Conservation (phyloP, 495 filamentous ascomycete species). For the Rhizodiscina lignyota region DNA sequence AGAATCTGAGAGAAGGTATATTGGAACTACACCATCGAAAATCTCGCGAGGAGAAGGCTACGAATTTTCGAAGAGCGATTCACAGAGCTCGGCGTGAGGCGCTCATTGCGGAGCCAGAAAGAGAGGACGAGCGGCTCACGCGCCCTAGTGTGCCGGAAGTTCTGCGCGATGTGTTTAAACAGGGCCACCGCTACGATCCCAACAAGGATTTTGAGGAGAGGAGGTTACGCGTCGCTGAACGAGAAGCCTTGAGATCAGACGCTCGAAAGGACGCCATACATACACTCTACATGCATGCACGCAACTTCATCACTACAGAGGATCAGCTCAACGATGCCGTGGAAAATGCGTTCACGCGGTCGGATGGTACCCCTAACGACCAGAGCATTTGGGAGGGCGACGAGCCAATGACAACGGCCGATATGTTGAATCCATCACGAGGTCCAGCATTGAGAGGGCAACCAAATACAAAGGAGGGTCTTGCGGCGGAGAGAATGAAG, state of each 20-base stretch:
- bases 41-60: constrained; percentile 20
- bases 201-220: constrained; percentile 16
- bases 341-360: constrained; percentile 41
- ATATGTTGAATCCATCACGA: constrained; percentile 19
- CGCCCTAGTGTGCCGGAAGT: constrained; percentile 27
- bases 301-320: constrained; percentile 47
- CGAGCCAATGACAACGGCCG: constrained; percentile 32
- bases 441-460: no score
- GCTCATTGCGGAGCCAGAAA: constrained; percentile 31
- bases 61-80: constrained; percentile 20
- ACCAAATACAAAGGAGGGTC: no score
- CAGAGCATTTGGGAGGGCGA: constrained; percentile 43
- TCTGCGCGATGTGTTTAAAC: constrained; percentile 24
- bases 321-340: constrained; percentile 42
- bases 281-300: constrained; percentile 46
- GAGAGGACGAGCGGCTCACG: constrained; percentile 47
- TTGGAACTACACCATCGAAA: constrained; percentile 40
- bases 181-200: no score
- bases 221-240: no score
- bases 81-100: constrained; percentile 27
- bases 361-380: constrained; percentile 31
- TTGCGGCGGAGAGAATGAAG: constrained; percentile 39
- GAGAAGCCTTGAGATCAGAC: constrained; percentile 17
- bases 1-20: constrained; percentile 48
- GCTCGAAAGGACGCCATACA: constrained; percentile 35